Percentiles rank a stretch among this genome's conserved stretches.
These are phyloP conservation scores for Cotoneaster glaucophyllus DNA, from an alignment of 306 rosid genomes.

Conservation along the genomic window DNA sequence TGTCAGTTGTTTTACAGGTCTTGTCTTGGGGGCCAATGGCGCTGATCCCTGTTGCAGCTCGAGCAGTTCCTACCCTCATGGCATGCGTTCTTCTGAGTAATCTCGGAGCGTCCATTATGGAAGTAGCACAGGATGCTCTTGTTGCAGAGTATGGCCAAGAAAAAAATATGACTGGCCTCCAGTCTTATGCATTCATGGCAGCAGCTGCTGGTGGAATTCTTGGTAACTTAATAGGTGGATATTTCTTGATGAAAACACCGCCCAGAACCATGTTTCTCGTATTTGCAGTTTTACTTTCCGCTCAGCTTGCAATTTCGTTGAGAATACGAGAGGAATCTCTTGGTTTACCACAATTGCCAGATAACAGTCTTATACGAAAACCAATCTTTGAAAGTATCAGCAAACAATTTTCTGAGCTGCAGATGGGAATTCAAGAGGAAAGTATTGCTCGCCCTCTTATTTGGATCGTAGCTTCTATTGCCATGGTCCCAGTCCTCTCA, in stretches of 20 bases:
- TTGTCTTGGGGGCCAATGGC: conserved; percentile 78
- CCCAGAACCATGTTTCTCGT: conserved; percentile 56
- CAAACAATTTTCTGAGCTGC: conserved; percentile 46
- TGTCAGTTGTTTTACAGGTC: conserved; percentile 74
- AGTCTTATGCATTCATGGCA: conserved; percentile 85
- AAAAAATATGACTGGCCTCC: conserved; percentile 61
- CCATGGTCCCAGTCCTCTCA: conserved; percentile 68
- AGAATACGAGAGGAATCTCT: conserved; percentile 61
- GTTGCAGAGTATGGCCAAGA: conserved; percentile 75
- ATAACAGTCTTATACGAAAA: conserved; percentile 15
- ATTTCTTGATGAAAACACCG: conserved; percentile 45
- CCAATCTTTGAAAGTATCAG: conserved; percentile 42
- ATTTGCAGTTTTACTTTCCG: conserved; percentile 43
- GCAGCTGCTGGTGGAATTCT: conserved; percentile 76
- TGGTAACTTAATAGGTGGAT: conserved; percentile 82
- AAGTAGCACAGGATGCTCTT: conserved; percentile 92
- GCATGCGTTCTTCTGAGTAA: conserved; percentile 67
- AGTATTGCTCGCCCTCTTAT: conserved; percentile 44
- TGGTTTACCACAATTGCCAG: conserved; percentile 41
- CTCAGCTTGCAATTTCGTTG: conserved; percentile 55
- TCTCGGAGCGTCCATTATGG: conserved; percentile 82
- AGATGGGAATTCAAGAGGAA: conserved; percentile 39
- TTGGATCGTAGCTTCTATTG: conserved; percentile 75
- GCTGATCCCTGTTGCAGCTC: conserved; percentile 45
- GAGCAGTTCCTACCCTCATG: conserved; percentile 52